phyloP scores from a whole-genome alignment of 768 basidiomycete species.

The Termitomyces sp. region DNA sequence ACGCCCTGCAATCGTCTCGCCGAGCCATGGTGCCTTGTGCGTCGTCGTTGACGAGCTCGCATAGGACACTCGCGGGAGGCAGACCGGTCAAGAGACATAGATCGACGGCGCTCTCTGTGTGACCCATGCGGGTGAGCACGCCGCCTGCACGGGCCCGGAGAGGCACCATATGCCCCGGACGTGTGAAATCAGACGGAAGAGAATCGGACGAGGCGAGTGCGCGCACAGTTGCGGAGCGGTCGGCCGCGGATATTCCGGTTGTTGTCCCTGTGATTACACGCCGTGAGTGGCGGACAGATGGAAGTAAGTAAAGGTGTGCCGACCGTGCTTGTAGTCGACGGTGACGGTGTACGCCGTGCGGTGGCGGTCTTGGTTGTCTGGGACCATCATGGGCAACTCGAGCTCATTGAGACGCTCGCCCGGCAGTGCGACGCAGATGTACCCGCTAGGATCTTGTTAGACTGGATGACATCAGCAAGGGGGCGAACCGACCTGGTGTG shows the following conservation, averaged over 20 bases:
- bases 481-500: constrained; percentile 71
- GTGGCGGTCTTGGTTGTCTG: constrained; percentile 82
- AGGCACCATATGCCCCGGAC: constrained; percentile 95
- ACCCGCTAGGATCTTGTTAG: constrained; percentile 55
- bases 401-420: constrained; percentile 70
- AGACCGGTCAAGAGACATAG: constrained; percentile 73
- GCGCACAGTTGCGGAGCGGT: constrained; percentile 83
- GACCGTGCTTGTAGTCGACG: constrained; percentile 88
- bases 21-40: constrained; percentile 88
- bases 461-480: not conserved
- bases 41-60: constrained; percentile 94
- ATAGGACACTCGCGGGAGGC: constrained; percentile 75
- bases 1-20: constrained; percentile 85
- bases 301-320: constrained; percentile 17
- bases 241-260: constrained; percentile 96
- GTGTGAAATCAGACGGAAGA: constrained; percentile 66
- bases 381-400: constrained; percentile 91
- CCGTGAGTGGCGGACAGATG: constrained; percentile 1
- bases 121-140: constrained; percentile 80
- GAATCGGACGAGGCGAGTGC: constrained; percentile 64
- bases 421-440: constrained; percentile 86
- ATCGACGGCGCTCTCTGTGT: constrained; percentile 90
- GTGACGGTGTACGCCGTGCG: constrained; percentile 95
- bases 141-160: constrained; percentile 84
- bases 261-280: constrained; percentile 57